phyloP scores from a whole-genome alignment of 2,329 filamentous ascomycete genomes.

The Colletotrichum sp. region DNA sequence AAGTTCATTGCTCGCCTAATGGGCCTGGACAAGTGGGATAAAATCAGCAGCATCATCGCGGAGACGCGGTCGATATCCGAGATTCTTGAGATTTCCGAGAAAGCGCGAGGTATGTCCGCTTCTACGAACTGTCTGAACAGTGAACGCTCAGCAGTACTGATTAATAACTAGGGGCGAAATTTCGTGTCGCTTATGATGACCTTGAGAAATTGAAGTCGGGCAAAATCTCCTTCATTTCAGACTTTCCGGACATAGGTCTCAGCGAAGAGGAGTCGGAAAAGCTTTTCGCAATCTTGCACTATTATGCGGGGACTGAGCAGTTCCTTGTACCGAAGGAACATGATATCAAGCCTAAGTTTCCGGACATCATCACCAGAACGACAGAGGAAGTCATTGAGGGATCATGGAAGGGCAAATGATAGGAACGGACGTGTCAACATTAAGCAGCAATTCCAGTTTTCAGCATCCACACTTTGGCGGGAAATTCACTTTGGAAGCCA shows the following conservation, averaged over 20 bases:
- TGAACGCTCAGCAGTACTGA: background rate
- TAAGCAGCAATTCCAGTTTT: background rate
- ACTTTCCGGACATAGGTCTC: slow-evolving; percentile 25
- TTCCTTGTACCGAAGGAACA: slow-evolving; percentile 21
- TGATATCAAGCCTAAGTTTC: slow-evolving; percentile 32
- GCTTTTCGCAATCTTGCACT: slow-evolving; percentile 25
- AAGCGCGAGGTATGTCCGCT: background rate
- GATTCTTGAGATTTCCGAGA: slow-evolving; percentile 38
- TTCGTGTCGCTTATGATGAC: background rate
- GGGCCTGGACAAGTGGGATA: slow-evolving; percentile 43
- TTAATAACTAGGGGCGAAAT: background rate
- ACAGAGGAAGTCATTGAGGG: slow-evolving; percentile 27
- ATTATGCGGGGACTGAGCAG: slow-evolving; percentile 21
- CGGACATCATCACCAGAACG: slow-evolving; percentile 26
- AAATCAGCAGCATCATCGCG: slow-evolving; percentile 33
- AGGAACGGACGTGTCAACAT: background rate
- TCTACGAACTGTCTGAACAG: background rate
- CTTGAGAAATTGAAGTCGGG: slow-evolving; percentile 27
- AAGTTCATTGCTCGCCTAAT: slow-evolving; percentile 42
- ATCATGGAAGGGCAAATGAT: background rate
- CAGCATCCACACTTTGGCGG: background rate
- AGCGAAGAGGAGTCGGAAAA: slow-evolving; percentile 22
- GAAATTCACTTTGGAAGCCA: background rate
- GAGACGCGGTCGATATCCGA: slow-evolving; percentile 42
- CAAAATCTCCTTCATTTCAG: slow-evolving; percentile 25